Evolutionary conservation across 2,329 filamentous ascomycete genomes (phyloP).

Genomic region (Chaetomiaceae sp.): DNA sequence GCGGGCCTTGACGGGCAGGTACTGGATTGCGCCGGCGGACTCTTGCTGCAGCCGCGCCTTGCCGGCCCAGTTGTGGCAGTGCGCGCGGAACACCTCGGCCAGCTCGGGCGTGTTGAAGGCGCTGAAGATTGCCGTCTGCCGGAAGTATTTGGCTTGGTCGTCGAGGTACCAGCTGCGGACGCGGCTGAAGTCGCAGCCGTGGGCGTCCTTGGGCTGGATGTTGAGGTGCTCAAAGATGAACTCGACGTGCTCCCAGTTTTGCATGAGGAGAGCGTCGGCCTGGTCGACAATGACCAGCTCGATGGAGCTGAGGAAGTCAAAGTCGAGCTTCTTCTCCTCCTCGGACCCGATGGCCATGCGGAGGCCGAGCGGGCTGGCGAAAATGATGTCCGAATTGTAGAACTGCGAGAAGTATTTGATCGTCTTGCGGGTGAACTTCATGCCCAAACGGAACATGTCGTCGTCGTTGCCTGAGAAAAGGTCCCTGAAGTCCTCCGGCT

Average conservation of each 20-base stretch:
- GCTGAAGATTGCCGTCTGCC: constrained; percentile 79
- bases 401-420: constrained; percentile 94
- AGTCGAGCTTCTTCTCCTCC: constrained; percentile 61
- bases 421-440: constrained; percentile 96
- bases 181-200: constrained; percentile 90
- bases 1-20: constrained; percentile 65
- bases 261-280: constrained; percentile 89
- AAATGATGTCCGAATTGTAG: constrained; percentile 92
- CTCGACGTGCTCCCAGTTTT: constrained; percentile 96
- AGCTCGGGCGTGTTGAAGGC: constrained; percentile 87
- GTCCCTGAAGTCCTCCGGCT: constrained; percentile 81
- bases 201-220: constrained; percentile 78
- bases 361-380: constrained; percentile 84
- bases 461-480: constrained; percentile 94
- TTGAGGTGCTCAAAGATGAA: constrained; percentile 91
- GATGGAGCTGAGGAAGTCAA: constrained; percentile 89
- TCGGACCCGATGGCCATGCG: constrained; percentile 86
- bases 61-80: constrained; percentile 77
- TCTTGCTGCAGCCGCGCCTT: constrained; percentile 68
- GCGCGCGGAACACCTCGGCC: constrained; percentile 68
- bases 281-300: constrained; percentile 89
- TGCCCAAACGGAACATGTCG: constrained; percentile 91
- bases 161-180: constrained; percentile 93
- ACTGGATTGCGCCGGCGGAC: constrained; percentile 68
- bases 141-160: constrained; percentile 70